A percentile compares a stretch with the other conserved stretches of the same genome.
Evolutionary conservation across 2,329 filamentous ascomycete genomes (phyloP).

Genomic region (Aspergillus latus): DNA sequence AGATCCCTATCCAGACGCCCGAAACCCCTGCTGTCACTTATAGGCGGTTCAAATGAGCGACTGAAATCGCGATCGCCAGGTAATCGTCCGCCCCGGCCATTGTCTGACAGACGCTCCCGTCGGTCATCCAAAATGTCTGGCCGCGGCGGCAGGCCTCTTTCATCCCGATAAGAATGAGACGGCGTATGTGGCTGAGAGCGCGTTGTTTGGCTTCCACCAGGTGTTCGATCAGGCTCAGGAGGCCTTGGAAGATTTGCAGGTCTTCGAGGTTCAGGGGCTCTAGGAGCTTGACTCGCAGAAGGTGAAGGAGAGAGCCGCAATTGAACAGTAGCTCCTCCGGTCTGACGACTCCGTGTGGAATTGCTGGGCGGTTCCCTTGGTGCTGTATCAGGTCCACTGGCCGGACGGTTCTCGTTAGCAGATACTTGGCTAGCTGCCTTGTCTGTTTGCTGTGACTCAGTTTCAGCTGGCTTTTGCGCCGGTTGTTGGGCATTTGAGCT

Average conservation of each 20-base stretch:
- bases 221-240: slow-evolving; percentile 38
- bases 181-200: slow-evolving; percentile 40
- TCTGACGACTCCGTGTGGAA: slow-evolving; percentile 15
- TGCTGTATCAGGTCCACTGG: slow-evolving; percentile 12
- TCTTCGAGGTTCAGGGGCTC: slow-evolving; percentile 30
- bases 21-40: slow-evolving; percentile 35
- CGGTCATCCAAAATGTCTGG: slow-evolving; percentile 41
- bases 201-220: slow-evolving; percentile 25
- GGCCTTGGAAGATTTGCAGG: slow-evolving; percentile 38
- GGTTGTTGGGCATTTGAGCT: slow-evolving; percentile 10
- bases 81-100: slow-evolving; percentile 37
- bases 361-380: slow-evolving; percentile 15
- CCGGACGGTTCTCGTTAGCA: slow-evolving; percentile 10
- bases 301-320: slow-evolving; percentile 22
- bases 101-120: slow-evolving; percentile 41
- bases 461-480: slow-evolving; percentile 19
- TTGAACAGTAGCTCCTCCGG: slow-evolving; percentile 15
- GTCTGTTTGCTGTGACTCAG: slow-evolving; percentile 15
- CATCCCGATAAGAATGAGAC: slow-evolving; percentile 38
- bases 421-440: slow-evolving; percentile 10
- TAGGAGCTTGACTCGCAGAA: slow-evolving; percentile 29
- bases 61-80: slow-evolving; percentile 39
- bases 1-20: slow-evolving; percentile 42
- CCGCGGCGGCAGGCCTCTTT: slow-evolving; percentile 40
- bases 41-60: slow-evolving; percentile 37